Evolutionary conservation across 345 rosid species (phyloP).

Genomic region (Dipteronia dyeriana): DNA sequence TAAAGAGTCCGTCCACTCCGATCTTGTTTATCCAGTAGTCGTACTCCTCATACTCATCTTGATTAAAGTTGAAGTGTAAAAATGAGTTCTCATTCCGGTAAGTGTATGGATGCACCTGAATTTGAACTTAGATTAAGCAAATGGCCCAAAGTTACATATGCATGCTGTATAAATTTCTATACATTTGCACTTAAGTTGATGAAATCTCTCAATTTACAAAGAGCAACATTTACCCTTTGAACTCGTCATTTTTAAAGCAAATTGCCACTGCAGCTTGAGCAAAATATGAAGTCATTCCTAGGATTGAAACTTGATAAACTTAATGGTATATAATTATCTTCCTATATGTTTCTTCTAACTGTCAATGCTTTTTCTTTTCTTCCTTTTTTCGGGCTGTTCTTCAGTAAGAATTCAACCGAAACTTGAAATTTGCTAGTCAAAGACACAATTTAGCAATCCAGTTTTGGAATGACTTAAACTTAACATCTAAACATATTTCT

Average conservation of each 20-base stretch:
- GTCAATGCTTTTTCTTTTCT: not conserved
- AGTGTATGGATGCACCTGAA: conserved; percentile 92
- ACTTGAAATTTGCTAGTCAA: not conserved
- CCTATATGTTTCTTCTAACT: not conserved
- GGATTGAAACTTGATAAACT: not conserved
- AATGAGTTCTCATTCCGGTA: conserved; percentile 66
- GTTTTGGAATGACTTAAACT: too few species aligned
- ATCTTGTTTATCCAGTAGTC: conserved; percentile 77
- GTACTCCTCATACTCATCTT: conserved; percentile 75
- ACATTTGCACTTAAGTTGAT: not conserved
- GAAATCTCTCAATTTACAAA: not conserved
- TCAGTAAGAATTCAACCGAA: not conserved
- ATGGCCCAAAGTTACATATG: not conserved
- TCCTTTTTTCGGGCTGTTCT: not conserved
- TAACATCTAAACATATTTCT: not conserved
- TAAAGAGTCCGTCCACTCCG: conserved; percentile 86
- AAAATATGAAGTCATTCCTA: not conserved
- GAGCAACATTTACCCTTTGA: too few species aligned
- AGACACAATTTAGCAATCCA: not conserved
- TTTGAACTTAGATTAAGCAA: not conserved
- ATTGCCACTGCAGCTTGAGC: not conserved
- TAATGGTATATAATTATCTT: too few species aligned
- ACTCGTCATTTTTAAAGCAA: not conserved
- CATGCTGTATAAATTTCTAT: not conserved
- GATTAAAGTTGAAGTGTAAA: conserved; percentile 63